Evolutionary conservation across 148 eudicot genomes (phyloP), one percentile per base, ranked within the genome.

Genomic region (Dysphania ambrosioides): DNA sequence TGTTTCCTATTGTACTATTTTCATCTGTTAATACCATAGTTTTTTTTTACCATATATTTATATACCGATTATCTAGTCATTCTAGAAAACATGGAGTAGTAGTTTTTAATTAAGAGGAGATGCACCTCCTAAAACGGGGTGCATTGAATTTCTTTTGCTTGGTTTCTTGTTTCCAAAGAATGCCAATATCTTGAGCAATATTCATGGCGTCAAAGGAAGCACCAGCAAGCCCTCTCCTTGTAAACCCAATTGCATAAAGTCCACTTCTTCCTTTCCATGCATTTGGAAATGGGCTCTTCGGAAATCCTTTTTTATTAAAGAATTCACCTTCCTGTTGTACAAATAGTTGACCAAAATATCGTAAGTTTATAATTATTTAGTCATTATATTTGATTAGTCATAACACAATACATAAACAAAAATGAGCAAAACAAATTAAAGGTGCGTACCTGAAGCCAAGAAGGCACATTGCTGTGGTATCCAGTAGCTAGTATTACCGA

Each of bases 181-280:
- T 73, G 69, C 84, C 82, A 77, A 94, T 90, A 53, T 94, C 97
- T 77, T 86, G 75, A 27, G 98, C 88, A 69, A 88, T 85, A 66
- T 79, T 88, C 0, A 73, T 68, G 2, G 98, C 97, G 73, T 94
- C 98, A 8, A 70, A 72, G 10, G 97, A 86, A 64, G 88, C 91
- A 75, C 98, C 98, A 38, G 98, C 78, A 0, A 89, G 88, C 79
- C 98, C 97, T 89, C 82, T 87, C 79, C 89, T 86, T 75, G 98
- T 88, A 78, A 94, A 94, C 63, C 98, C 98, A 68, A 85, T 90
- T 6, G 97, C 97, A 75, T 94, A 94, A 0, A 94, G 80, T n/a
- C 98, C 97, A 40, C 71, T 78, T 30, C 90, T 86, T 64, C 98
- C 98, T 42, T 91, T 94, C 98, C 98, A 94, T 4, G 88, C 89